These are phyloP conservation scores for Paramecium octaurelia DNA, from an alignment of 73 alveolate species.

Conservation along the genomic window DNA sequence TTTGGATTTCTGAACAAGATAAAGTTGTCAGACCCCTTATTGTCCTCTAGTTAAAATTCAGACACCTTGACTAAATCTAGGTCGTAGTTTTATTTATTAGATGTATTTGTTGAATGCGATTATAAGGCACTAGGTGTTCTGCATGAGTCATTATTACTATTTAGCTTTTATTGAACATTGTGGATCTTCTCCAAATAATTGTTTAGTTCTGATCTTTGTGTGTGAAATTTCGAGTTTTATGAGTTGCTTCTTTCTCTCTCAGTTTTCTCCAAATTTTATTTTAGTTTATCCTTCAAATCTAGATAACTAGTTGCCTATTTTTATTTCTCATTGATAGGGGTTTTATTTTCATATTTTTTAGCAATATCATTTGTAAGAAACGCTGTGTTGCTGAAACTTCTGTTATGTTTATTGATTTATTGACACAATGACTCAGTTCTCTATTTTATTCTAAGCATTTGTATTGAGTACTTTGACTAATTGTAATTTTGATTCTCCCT, in stretches of 20 bases:
- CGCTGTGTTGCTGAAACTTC: not conserved
- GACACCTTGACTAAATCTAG: not conserved
- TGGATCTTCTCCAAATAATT: not conserved
- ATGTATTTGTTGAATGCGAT: conserved; percentile 26
- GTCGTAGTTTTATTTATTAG: not conserved
- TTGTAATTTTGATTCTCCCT: not conserved
- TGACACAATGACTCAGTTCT: conserved; percentile 17
- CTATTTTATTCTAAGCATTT: not conserved
- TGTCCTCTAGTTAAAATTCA: not conserved
- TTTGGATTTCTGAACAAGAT: not conserved
- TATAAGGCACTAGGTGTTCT: conserved; percentile 30
- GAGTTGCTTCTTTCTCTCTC: conserved; percentile 12
- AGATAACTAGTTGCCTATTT: not conserved
- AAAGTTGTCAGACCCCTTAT: not conserved
- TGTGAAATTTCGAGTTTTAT: not conserved
- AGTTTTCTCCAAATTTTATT: not conserved
- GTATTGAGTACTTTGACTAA: not conserved
- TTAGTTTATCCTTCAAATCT: not conserved
- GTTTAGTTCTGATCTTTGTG: not conserved
- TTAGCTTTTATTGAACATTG: not conserved
- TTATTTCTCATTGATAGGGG: not conserved
- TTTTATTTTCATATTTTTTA: not conserved
- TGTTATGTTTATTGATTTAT: not conserved
- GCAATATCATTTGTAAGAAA: not conserved
- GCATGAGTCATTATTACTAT: not conserved